phyloP scores from a whole-genome alignment of 2,329 filamentous ascomycete genomes.

The Pezizomycotina sp. region DNA sequence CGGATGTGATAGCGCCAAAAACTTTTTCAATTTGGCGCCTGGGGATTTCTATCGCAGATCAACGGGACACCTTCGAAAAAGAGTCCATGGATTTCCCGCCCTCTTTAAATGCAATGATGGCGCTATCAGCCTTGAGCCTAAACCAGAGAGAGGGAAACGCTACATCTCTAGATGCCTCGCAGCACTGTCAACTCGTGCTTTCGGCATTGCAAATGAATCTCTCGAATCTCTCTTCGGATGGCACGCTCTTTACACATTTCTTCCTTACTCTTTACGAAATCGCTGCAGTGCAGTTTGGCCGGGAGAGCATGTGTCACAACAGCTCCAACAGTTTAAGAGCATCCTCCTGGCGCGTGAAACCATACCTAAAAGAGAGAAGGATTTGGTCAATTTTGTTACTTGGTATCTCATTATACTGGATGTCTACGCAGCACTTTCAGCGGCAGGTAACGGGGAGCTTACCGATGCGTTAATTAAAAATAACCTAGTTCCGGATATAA shows the following conservation, averaged over 20 bases:
- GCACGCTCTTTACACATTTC: slow-evolving; percentile 41
- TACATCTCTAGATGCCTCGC: slow-evolving; percentile 35
- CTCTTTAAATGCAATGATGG: slow-evolving; percentile 42
- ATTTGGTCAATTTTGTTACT: slow-evolving; percentile 35
- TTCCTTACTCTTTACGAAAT: slow-evolving; percentile 42
- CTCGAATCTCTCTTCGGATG: slow-evolving; percentile 39
- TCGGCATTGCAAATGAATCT: slow-evolving; percentile 34
- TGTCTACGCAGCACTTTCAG: slow-evolving; percentile 39
- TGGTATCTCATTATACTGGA: slow-evolving; percentile 41
- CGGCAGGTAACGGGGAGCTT: slow-evolving; percentile 37
- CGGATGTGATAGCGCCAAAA: slow-evolving; percentile 23
- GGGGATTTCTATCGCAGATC: slow-evolving; percentile 14
- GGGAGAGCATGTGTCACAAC: slow-evolving; percentile 39
- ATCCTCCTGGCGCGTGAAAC: no score
- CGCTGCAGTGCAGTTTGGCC: slow-evolving; percentile 33
- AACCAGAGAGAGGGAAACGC: slow-evolving; percentile 31
- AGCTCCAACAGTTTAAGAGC: slow-evolving; percentile 37
- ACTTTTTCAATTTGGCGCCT: slow-evolving; percentile 21
- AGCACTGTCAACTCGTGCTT: slow-evolving; percentile 40
- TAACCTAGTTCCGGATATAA: slow-evolving; percentile 33
- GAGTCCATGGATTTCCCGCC: slow-evolving; percentile 37
- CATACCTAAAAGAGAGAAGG: no score
- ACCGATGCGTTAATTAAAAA: slow-evolving; percentile 34
- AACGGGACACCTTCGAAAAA: slow-evolving; percentile 32
- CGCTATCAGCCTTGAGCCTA: slow-evolving; percentile 39